Evolutionary conservation across 495 filamentous ascomycete genomes (phyloP), one percentile per base, ranked within the genome.

Genomic region (Podospora sp.): DNA sequence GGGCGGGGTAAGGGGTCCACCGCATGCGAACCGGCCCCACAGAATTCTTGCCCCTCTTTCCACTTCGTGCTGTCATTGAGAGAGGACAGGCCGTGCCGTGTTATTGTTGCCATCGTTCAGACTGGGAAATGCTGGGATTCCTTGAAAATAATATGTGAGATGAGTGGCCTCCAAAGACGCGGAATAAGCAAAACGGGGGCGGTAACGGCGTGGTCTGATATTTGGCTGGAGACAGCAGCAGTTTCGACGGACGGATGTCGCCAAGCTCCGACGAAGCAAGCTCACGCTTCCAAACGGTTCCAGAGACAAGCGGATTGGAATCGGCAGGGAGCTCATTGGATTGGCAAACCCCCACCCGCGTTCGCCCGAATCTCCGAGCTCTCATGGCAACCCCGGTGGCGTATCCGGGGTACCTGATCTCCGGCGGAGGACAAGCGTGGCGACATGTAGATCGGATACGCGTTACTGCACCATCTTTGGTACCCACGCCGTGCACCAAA

Each of bases 261-360:
- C 60, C 33, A 62, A 62, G 60, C 35, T 49, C 35, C 35, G 60
- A 11, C 35, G 60, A 46, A 49, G 36, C 36, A 24, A 22, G 29
- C 29, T 21, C 40, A 21, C n/a, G 22, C 12, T 65, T 65, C 63
- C 63, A 65, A 65, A 26, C 21, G 63, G 7, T 65, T 65, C 63
- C 52, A 58, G 14, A 57, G 24, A 25, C 33, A 29, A 27, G 14
- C 11, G 22, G 63, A 65, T 65, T 65, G 63, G 51, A 65, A 65
- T 65, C 63, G 22, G 29, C 63, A 50, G 14, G 27, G 11, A 24
- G 33, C 33, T 36, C 51, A 65, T 65, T 65, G 63, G 63, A 57
- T 57, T 65, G 63, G 63, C 51, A 26, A 56, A 51, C n/a, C 49
- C 63, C 63, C 63, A 50, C 63, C 63, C 52, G 33, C 63, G 16